These are phyloP conservation scores for Akanthomyces dipterigenus DNA, from an alignment of 2,329 filamentous ascomycete genomes.

Conservation along the genomic window DNA sequence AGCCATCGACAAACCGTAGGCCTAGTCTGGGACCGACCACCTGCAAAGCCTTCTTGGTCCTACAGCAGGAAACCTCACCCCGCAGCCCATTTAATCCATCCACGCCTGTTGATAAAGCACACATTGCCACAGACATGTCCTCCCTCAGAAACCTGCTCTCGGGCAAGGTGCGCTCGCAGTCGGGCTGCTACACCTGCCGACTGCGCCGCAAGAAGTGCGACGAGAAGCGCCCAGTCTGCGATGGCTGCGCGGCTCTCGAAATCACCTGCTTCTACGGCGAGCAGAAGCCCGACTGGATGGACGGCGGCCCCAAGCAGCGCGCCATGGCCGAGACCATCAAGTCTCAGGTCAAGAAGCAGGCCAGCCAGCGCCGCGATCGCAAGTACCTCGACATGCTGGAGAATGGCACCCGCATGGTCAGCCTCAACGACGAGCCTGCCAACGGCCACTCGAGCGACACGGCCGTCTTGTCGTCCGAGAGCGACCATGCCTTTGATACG, in stretches of 20 bases:
- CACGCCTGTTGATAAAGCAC: background rate
- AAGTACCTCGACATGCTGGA: conserved; percentile 40
- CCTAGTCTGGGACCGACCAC: background rate
- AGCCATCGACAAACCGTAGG: background rate
- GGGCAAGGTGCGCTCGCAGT: conserved; percentile 32
- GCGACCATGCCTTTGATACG: conserved; percentile 1
- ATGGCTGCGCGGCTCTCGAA: conserved; percentile 43
- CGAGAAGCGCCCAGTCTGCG: conserved; percentile 45
- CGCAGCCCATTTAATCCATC: background rate
- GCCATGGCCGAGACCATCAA: conserved; percentile 48
- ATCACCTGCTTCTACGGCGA: conserved; percentile 50
- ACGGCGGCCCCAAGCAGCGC: conserved; percentile 41
- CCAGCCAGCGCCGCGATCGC: conserved; percentile 42
- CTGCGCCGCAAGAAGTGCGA: conserved; percentile 57
- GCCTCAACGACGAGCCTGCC: conserved; percentile 12
- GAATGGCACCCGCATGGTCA: conserved; percentile 20
- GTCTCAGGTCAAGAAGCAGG: conserved; percentile 49
- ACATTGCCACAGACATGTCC: conserved; percentile 15
- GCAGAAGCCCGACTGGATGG: conserved; percentile 52
- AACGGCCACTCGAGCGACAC: conserved; percentile 12
- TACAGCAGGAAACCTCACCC: background rate
- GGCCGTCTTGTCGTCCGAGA: background rate
- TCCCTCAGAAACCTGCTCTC: conserved; percentile 18
- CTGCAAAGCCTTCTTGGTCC: background rate
- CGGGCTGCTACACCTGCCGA: conserved; percentile 55